Percentiles rank a stretch among this genome's conserved stretches.
Evolutionary conservation across 2,329 filamentous ascomycete genomes (phyloP).

Genomic region (Hypoxylon sp.): DNA sequence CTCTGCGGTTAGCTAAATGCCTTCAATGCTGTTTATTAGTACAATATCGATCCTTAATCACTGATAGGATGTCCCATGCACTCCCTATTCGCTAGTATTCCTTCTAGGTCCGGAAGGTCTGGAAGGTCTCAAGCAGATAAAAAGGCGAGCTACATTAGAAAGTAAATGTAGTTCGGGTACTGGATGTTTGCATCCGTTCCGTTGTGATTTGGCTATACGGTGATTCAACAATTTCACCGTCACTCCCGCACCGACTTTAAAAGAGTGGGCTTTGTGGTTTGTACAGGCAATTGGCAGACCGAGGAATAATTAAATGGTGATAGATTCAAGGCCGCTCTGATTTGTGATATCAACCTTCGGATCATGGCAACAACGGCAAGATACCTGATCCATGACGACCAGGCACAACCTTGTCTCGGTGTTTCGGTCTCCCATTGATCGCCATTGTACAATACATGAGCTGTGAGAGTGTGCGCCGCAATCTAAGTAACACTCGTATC

Average conservation of each 20-base stretch:
- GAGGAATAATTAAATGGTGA: slow-evolving; percentile 19
- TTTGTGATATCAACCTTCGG: slow-evolving; percentile 44
- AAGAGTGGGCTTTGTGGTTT: slow-evolving; percentile 28
- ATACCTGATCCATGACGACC: slow-evolving; percentile 46
- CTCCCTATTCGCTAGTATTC: slow-evolving; percentile 5
- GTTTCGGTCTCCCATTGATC: slow-evolving; percentile 40
- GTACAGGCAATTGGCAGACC: slow-evolving; percentile 20
- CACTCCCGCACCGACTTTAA: slow-evolving; percentile 25
- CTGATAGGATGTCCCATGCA: slow-evolving; percentile 27
- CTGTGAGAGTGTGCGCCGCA: slow-evolving; percentile 38
- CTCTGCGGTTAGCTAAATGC: slow-evolving; percentile 1
- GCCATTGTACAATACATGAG: slow-evolving; percentile 31
- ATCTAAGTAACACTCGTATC: slow-evolving; percentile 44
- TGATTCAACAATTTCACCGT: slow-evolving; percentile 26
- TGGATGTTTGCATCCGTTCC: slow-evolving; percentile 42
- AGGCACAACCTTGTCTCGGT: slow-evolving; percentile 42
- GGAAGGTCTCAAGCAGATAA: slow-evolving; percentile 32
- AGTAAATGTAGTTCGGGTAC: slow-evolving; percentile 37
- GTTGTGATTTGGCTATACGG: slow-evolving; percentile 26
- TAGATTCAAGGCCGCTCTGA: slow-evolving; percentile 31
- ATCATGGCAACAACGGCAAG: slow-evolving; percentile 49
- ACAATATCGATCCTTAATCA: slow-evolving; percentile 13
- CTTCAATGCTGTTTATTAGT: slow-evolving; percentile 26
- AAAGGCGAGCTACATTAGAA: slow-evolving; percentile 43
- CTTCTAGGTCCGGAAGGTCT: slow-evolving; percentile 29